A percentile compares a stretch with the other conserved stretches of the same genome.
Conservation (phyloP, 768 basidiomycete genomes). For the Amanita exitialis region DNA sequence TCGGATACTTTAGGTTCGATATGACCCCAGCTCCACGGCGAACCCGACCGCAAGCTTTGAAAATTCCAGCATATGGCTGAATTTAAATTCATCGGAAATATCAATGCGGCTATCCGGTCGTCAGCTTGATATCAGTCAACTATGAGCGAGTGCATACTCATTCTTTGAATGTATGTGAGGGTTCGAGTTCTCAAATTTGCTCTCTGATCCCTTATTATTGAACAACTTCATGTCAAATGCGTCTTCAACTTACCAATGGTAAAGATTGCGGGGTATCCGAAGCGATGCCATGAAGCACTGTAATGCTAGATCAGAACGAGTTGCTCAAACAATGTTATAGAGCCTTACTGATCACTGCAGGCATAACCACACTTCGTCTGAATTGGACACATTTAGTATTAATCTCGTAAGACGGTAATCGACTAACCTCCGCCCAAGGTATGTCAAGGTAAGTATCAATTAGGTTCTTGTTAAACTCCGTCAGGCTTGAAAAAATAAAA, state of each 20-base stretch:
- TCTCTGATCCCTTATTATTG: constrained; percentile 31
- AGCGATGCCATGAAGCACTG: constrained; percentile 75
- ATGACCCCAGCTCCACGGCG: constrained; percentile 64
- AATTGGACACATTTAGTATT: constrained; percentile 4
- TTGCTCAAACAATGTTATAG: constrained; percentile 13
- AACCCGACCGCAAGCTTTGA: constrained; percentile 77
- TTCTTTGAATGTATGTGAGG: constrained; percentile 70
- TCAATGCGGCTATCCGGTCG: constrained; percentile 57
- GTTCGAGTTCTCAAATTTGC: constrained; percentile 69
- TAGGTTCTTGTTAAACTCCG: constrained; percentile 68
- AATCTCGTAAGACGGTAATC: constrained; percentile 3
- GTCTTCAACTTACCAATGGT: constrained; percentile 52
- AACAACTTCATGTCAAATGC: constrained; percentile 10
- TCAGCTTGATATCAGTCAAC: constrained; percentile 7
- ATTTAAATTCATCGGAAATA: constrained; percentile 82
- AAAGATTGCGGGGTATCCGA: constrained; percentile 79
- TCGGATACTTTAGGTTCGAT: constrained; percentile 18
- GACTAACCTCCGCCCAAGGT: constrained; percentile 55
- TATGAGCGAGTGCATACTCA: constrained; percentile 47
- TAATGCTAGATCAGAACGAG: constrained; percentile 15
- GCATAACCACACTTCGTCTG: constrained; percentile 90
- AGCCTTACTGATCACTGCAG: constrained; percentile 79
- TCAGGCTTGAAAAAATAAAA: constrained; percentile 43
- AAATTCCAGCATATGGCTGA: constrained; percentile 83
- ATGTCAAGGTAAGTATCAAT: constrained; percentile 76